A percentile compares a stretch with the other conserved stretches of the same genome.
Conservation (phyloP, 139 green algal genomes). For the Chlorella sp. region DNA sequence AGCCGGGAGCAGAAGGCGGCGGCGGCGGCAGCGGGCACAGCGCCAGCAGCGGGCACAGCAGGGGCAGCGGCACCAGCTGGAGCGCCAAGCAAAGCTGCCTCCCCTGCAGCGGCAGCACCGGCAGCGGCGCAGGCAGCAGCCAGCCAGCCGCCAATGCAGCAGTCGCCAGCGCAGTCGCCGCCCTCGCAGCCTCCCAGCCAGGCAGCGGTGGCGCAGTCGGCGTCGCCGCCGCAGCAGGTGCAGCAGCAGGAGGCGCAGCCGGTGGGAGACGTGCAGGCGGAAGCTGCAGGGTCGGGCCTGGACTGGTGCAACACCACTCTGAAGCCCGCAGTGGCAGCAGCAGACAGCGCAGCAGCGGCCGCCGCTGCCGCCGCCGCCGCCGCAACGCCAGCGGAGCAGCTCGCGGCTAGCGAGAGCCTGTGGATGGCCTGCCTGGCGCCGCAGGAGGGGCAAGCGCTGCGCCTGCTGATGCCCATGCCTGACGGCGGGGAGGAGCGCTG, state of each 20-base stretch:
- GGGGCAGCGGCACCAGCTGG: neutral
- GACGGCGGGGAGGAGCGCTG: slow-evolving; percentile 8
- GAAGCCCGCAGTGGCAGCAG: neutral
- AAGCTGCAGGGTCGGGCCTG: neutral
- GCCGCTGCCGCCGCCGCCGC: neutral
- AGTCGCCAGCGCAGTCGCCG: neutral
- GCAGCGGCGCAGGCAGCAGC: neutral
- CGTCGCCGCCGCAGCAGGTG: neutral
- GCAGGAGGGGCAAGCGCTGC: neutral
- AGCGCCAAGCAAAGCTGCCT: neutral
- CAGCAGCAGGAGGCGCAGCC: neutral
- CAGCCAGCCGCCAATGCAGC: neutral
- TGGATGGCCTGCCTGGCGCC: neutral
- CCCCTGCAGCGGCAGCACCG: too few species aligned
- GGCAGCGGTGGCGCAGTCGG: neutral
- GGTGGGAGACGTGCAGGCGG: neutral
- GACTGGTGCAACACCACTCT: neutral
- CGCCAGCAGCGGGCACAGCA: neutral
- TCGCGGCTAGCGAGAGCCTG: neutral
- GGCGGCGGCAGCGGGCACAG: neutral
- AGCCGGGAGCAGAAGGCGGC: neutral
- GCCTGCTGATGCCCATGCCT: slow-evolving; percentile 1
- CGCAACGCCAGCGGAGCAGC: neutral
- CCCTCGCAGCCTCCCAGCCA: too few species aligned
- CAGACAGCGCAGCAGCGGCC: neutral